phyloP scores from a whole-genome alignment of 192 early-diverging fungal genomes.

The Geranomyces michiganensis region DNA sequence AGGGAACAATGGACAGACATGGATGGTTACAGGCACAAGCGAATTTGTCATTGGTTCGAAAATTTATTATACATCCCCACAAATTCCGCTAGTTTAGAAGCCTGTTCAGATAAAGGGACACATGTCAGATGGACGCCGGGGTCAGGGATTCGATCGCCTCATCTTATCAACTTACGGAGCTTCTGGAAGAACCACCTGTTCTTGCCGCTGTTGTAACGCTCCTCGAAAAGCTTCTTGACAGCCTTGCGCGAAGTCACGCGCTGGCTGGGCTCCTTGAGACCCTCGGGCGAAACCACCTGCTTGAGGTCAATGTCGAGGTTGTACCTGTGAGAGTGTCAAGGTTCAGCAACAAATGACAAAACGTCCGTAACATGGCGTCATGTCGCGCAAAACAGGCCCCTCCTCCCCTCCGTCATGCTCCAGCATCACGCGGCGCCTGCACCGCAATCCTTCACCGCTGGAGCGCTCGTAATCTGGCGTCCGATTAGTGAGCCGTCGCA shows the following conservation, averaged over 20 bases:
- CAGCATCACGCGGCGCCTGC: too few species aligned
- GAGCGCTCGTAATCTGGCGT: too few species aligned
- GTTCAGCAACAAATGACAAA: background rate
- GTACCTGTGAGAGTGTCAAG: constrained; percentile 76
- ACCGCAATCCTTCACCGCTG: too few species aligned
- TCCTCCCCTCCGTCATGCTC: too few species aligned
- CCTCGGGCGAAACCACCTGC: constrained; percentile 79
- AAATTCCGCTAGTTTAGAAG: constrained; percentile 17
- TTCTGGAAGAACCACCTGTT: constrained; percentile 99
- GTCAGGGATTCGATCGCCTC: too few species aligned
- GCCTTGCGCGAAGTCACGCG: constrained; percentile 87
- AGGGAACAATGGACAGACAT: too few species aligned
- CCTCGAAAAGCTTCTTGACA: constrained; percentile 95
- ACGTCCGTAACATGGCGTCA: background rate
- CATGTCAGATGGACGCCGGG: background rate
- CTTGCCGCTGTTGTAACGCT: constrained; percentile 97
- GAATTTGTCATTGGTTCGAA: background rate
- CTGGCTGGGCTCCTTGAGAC: constrained; percentile 95
- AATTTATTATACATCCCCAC: constrained; percentile 6
- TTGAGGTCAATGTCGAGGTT: constrained; percentile 96
- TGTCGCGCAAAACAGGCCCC: too few species aligned
- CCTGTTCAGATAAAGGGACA: background rate
- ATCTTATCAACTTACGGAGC: constrained; percentile 68
- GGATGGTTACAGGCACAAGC: background rate
- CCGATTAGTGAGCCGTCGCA: too few species aligned